phyloP scores from a whole-genome alignment of 345 rosid genomes.

The Hibiscus syriacus region DNA sequence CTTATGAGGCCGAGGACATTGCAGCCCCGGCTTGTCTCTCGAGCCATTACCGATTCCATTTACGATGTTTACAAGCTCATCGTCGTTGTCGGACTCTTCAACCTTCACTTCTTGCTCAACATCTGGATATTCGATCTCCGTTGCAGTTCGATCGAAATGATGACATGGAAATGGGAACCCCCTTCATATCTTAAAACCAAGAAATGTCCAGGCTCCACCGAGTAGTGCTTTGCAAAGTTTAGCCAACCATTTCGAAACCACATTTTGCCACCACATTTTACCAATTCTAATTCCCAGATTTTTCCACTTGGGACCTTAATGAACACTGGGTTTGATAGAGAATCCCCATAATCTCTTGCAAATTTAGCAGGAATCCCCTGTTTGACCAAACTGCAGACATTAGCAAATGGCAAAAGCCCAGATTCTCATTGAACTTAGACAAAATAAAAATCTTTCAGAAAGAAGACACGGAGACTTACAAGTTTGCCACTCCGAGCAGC shows the following conservation, averaged over 20 bases:
- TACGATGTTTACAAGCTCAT: background rate
- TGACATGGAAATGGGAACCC: conserved; percentile 10
- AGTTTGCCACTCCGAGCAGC: conserved; percentile 5
- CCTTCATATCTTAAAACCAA: conserved; percentile 23
- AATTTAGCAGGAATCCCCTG: conserved; percentile 28
- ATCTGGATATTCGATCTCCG: conserved; percentile 22
- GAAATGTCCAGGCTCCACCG: conserved; percentile 10
- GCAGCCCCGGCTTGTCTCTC: background rate
- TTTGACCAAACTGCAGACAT: background rate
- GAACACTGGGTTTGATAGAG: background rate
- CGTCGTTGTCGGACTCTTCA: too few relatives aligned
- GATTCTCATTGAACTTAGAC: background rate
- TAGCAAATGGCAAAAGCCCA: background rate
- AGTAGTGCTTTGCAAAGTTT: conserved; percentile 19
- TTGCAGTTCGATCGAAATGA: conserved; percentile 14
- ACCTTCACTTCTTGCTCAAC: background rate
- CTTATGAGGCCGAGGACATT: background rate
- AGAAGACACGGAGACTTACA: background rate
- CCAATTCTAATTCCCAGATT: conserved; percentile 22
- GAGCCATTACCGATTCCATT: background rate
- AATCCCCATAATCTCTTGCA: conserved; percentile 12
- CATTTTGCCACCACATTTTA: too few relatives aligned
- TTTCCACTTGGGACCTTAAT: conserved; percentile 21
- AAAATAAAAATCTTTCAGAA: background rate
- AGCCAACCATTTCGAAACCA: conserved; percentile 24